Evolutionary conservation across 257 asterid genomes (phyloP).

Genomic region (Capsicum baccatum): DNA sequence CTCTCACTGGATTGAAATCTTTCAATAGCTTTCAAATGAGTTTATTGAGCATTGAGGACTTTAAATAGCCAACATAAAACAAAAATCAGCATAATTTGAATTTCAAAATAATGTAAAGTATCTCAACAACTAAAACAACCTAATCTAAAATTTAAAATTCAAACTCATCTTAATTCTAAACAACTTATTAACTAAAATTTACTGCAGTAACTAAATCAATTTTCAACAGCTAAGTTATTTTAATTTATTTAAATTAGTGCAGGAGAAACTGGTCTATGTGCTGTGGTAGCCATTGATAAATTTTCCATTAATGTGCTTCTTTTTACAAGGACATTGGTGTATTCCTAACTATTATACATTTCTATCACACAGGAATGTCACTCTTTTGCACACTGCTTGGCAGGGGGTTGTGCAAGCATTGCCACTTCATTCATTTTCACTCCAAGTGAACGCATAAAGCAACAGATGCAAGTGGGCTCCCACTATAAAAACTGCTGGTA

Average conservation of each 20-base stretch:
- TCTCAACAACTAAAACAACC: too few species aligned
- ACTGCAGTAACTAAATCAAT: too few species aligned
- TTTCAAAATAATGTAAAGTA: too few species aligned
- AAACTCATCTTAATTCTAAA: too few species aligned
- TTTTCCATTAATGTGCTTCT: not conserved
- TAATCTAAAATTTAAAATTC: too few species aligned
- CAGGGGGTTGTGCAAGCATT: conserved; percentile 93
- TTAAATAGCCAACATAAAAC: too few species aligned
- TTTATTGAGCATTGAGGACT: too few species aligned
- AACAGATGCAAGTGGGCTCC: conserved; percentile 95
- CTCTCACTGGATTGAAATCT: too few species aligned
- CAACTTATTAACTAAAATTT: too few species aligned
- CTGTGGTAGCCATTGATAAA: not conserved
- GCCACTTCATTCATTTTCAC: conserved; percentile 96
- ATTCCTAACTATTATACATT: not conserved
- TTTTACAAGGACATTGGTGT: not conserved
- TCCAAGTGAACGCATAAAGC: conserved; percentile 93
- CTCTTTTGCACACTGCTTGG: conserved; percentile 84
- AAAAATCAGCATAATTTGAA: too few species aligned
- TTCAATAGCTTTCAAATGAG: too few species aligned
- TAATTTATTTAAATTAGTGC: not conserved
- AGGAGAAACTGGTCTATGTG: not conserved
- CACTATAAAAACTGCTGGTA: conserved; percentile 90
- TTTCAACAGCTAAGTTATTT: not conserved
- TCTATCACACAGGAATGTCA: conserved; percentile 63